Percentiles rank a stretch among this genome's conserved stretches.
Evolutionary conservation across 148 eudicot species (phyloP).

Genomic region (Gaultheria prostrata): DNA sequence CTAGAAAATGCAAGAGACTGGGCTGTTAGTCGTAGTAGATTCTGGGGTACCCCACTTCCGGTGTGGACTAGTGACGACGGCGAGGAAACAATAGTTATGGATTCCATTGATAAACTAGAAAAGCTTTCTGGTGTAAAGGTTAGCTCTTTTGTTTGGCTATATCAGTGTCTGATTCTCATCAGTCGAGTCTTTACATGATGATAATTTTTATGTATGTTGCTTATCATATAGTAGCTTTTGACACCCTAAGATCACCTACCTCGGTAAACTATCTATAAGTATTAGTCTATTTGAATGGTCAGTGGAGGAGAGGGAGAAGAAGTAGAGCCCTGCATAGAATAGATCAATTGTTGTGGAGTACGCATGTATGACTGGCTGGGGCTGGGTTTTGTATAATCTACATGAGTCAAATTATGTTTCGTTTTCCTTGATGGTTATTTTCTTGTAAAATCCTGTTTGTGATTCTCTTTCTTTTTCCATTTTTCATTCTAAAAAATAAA

Average conservation of each 20-base stretch:
- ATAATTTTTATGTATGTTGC: neutral
- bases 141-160: constrained; percentile 8
- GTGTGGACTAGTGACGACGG: constrained; percentile 90
- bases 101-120: constrained; percentile 72
- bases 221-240: neutral
- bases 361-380: neutral
- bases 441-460: neutral
- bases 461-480: neutral
- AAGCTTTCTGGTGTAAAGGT: constrained; percentile 84
- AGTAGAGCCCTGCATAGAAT: neutral
- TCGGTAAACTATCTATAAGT: neutral
- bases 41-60: constrained; percentile 99
- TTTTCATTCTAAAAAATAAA: neutral
- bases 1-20: constrained; percentile 99
- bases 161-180: neutral
- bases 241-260: neutral
- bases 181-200: neutral
- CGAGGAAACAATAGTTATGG: constrained; percentile 66
- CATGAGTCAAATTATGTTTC: neutral
- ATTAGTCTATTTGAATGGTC: neutral
- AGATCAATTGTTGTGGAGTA: neutral
- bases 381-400: neutral
- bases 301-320: neutral
- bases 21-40: constrained; percentile 97
- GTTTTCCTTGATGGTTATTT: neutral